phyloP scores from a whole-genome alignment of 2,329 filamentous ascomycete genomes.

The Biscogniauxia mediterranea region DNA sequence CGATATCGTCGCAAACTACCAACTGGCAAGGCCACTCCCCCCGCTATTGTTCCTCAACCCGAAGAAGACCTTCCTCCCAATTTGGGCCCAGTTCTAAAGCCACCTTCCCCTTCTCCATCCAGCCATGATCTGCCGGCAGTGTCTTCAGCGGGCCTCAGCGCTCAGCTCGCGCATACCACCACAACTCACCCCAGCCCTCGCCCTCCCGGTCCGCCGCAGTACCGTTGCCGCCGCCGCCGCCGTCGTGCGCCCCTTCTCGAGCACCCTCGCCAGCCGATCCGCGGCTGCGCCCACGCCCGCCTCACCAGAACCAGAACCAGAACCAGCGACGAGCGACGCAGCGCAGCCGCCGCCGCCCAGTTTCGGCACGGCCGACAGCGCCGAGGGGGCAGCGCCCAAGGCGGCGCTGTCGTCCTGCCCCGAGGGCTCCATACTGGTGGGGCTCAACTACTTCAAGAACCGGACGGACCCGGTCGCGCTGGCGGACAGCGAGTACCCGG shows the following conservation, averaged over 20 bases:
- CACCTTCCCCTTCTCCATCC: slow-evolving; percentile 6
- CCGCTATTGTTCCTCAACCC: neutral
- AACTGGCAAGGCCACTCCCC: neutral
- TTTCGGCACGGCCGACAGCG: slow-evolving; percentile 25
- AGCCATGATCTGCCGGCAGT: slow-evolving; percentile 45
- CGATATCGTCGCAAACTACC: neutral
- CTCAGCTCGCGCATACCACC: slow-evolving; percentile 20
- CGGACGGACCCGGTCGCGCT: slow-evolving; percentile 70
- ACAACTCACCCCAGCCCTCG: slow-evolving; percentile 13
- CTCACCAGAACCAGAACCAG: slow-evolving; percentile 12
- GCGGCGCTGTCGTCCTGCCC: slow-evolving; percentile 50
- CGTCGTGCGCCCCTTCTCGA: slow-evolving; percentile 40
- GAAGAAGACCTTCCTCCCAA: neutral
- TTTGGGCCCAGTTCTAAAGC: neutral
- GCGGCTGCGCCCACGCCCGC: slow-evolving; percentile 36
- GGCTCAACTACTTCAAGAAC: slow-evolving; percentile 76
- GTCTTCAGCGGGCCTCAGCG: slow-evolving; percentile 47
- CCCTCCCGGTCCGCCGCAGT: slow-evolving; percentile 18
- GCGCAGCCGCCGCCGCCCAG: slow-evolving; percentile 17
- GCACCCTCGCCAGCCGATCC: slow-evolving; percentile 31
- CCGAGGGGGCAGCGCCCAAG: slow-evolving; percentile 14
- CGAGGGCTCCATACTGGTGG: slow-evolving; percentile 68
- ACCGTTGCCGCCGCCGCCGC: too few species aligned
- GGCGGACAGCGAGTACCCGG: slow-evolving; percentile 73
- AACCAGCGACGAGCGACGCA: slow-evolving; percentile 34